Evolutionary conservation across 345 rosid genomes (phyloP), one percentile per base, ranked within the genome.

Genomic region (Ricinus communis): DNA sequence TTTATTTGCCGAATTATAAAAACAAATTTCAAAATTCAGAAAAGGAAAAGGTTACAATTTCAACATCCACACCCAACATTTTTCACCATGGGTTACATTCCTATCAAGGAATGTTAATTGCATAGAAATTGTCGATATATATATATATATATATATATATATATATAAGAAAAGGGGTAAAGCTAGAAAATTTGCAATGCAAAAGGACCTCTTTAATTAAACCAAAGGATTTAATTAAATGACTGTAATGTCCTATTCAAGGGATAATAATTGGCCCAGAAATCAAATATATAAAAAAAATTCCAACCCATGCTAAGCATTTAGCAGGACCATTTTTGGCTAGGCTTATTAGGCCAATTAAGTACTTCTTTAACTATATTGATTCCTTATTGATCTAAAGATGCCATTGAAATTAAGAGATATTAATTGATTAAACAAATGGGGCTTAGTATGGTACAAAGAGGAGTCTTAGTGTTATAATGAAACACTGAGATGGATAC

Each of bases 381-480:
- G 62, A 28, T 11, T 4, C 36, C 15, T 57, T 1, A 13, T 27
- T 27, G n/a, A 4, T 55, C 55, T 51, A 21, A 53, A 53, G 57
- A 53, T 21, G 57, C 57, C 57, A 53, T 53, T 25, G 38, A 57
- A 27, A 57, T 57, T 28, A 57, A 28, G 62, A 57, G 16, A 57
- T 11, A 57, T 9, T 22, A 57, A 30, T 15, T 30, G 7, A 31
- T 30, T 30, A 38, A 58, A 58, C 12, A 58, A 31, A 30, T 58
- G 62, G 47, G 8, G 21, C 21, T 53, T 53, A 53, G 57, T 53
- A 22, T 21, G 57, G 28, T n/a, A 22, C 27, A 53, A n/a, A 53
- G 24, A 53, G 6, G 25, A 21, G 57, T 53, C 27, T 51, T 51
- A 51, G 28, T 53, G 25, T 53, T 28, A 30, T 5, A 57, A 10